Base-by-base conservation (phyloP, 2,329 filamentous ascomycete genomes). In the Calonectria montana region DNA sequence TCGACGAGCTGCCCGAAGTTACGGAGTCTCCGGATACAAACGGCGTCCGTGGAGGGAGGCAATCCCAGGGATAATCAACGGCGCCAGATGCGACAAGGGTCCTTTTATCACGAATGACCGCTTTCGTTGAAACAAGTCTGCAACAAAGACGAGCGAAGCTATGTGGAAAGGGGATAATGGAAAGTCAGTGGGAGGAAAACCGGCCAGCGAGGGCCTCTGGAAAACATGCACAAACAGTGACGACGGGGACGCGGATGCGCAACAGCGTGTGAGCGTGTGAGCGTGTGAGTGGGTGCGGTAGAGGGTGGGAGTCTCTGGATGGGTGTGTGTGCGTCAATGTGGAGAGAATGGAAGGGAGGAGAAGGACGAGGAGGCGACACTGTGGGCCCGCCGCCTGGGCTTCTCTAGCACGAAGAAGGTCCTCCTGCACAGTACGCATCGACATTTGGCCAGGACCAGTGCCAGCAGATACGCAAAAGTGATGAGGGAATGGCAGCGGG, bases 331-430 rank as follows among this genome's bases (percentile, higher is more conserved):
- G 73, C 72, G 67, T 74, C 71, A 62, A 71, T 78, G 77, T 78
- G 77, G 77, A 73, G 75, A 76, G 77, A 73, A 79, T 79, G 74
- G 77, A 79, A 79, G 76, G 77, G 77, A 79, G 77, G 75, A 79
- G 77, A 79, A 79, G 67, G 66, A 72, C 69, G 67, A 79, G 76
- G 77, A 78, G 53, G 53, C 72, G 69, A 63, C 57, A 63, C 65
- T 71, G 77, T 79, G 76, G 77, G 76, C 75, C 74, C 27, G 48
- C 43, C 35, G 53, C 53, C 53, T 23, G 21, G 68, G 72, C 68
- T 63, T 73, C 61, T 66, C 66, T 53, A 71, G 63, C 47, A 61
- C 55, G 31, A 53, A 65, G 59, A 21, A 53, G 53, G 39, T 59
- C 63, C 68, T 70, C 68, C 71, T 73, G 69, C 77, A 77, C 77